Evolutionary conservation across 2,329 filamentous ascomycete genomes (phyloP), one percentile per base, ranked within the genome.

Genomic region (Phyllosticta paracitricarpa): DNA sequence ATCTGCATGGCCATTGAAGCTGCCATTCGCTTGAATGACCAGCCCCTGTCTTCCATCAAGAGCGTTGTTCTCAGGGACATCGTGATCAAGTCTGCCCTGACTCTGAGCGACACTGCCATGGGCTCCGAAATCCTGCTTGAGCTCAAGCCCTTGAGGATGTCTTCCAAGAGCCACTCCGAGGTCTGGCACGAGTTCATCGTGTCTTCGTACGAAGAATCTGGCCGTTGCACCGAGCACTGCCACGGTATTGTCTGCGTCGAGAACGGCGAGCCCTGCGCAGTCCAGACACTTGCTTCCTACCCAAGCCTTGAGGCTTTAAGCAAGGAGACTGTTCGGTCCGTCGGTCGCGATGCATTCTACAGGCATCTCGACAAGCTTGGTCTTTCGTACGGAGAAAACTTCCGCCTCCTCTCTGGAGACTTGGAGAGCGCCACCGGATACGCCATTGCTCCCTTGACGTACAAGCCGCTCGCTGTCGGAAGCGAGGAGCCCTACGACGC

Each of bases 1-100:
- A 62, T 80, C 0, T 67, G 70, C 3, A 77, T 78, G 67, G 74
- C 72, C 0, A n/a, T 68, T 2, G 68, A 70, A 53, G 68, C 68
- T 61, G 52, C 40, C 1, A 48, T 48, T n/a, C 40, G 40, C 40
- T n/a, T 48, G 40, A 48, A 48, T n/a, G 40, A 48, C 40, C 40
- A 48, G 14, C 40, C 40, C 7, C 40, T 48, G 40, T 48, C 40
- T 48, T 48, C 40, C 40, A 26, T 71, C 33, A 63, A 72, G 24
- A 61, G 71, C 58, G 54, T 65, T 28, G 68, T 67, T 56, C 40
- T 61, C 22, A 28, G 48, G 25, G 59, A 61, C 10, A 48, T 61
- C 30, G 33, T 57, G 10, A 48, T 61, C 54, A 56, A 52, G 53
- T 30, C 19, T 1, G 59, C 53, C 3, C 40, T 61, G 17, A 33